phyloP scores from a whole-genome alignment of 495 filamentous ascomycete species.

The Hypoxylon rickii region DNA sequence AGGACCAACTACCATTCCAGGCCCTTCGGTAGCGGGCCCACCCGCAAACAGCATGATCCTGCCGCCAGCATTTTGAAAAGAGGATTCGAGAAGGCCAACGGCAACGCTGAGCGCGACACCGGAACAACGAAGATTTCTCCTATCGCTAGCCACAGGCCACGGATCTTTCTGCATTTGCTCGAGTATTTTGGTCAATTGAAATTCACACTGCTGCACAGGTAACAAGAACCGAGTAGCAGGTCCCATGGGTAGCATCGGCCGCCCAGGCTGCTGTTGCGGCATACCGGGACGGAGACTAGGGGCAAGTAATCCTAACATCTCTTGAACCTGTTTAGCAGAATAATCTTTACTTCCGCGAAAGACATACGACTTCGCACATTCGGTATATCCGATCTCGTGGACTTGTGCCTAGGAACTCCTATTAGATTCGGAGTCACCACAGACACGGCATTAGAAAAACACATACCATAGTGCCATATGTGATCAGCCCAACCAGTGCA shows the following conservation, averaged over 20 bases:
- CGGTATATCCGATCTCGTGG: conserved; percentile 96
- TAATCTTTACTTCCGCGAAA: conserved; percentile 99
- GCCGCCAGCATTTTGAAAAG: conserved; percentile 92
- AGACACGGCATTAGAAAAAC: background rate
- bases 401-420: conserved; percentile 73
- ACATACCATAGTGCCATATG: conserved; percentile 92
- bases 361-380: conserved; percentile 99
- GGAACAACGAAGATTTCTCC: conserved; percentile 89
- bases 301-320: conserved; percentile 87
- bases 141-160: conserved; percentile 96
- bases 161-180: conserved; percentile 98
- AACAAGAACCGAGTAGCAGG: conserved; percentile 89
- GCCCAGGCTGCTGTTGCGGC: conserved; percentile 71
- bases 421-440: conserved; percentile 36
- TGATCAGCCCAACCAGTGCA: conserved; percentile 93
- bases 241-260: conserved; percentile 72
- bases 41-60: conserved; percentile 98
- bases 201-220: conserved; percentile 94
- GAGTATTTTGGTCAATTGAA: conserved; percentile 95
- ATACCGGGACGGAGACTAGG: conserved; percentile 75
- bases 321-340: conserved; percentile 92
- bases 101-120: conserved; percentile 96
- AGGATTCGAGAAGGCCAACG: conserved; percentile 87
- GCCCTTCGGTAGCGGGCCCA: conserved; percentile 93
- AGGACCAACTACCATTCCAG: conserved; percentile 95